Evolutionary conservation across 805 yeast species (phyloP).

Genomic region (Clavispora asparagi): DNA sequence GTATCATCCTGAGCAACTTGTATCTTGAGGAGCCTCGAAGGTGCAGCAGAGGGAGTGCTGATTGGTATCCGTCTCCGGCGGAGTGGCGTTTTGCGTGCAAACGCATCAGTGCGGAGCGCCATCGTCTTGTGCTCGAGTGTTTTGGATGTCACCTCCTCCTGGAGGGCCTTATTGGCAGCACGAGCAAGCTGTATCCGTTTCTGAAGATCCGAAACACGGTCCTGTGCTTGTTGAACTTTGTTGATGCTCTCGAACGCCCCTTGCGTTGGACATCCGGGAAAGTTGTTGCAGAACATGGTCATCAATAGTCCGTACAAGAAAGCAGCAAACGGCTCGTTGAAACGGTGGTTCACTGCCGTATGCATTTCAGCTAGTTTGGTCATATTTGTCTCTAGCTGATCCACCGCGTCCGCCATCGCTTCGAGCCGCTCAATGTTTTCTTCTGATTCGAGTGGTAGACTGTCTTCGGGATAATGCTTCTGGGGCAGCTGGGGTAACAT

Average conservation of each 20-base stretch:
- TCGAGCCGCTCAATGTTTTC: slow-evolving; percentile 37
- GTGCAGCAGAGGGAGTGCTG: neutral
- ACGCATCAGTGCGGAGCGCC: neutral
- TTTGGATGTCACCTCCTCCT: neutral
- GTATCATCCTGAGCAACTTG: slow-evolving; percentile 22
- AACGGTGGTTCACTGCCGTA: slow-evolving; percentile 49
- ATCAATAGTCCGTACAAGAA: slow-evolving; percentile 75
- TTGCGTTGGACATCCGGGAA: slow-evolving; percentile 39
- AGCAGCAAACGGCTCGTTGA: slow-evolving; percentile 76
- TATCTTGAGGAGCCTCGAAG: slow-evolving; percentile 1
- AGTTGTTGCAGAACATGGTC: slow-evolving; percentile 86
- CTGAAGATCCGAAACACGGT: slow-evolving; percentile 18
- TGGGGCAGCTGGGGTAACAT: slow-evolving; percentile 37
- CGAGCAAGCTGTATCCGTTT: slow-evolving; percentile 16
- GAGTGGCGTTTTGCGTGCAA: neutral
- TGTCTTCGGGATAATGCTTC: slow-evolving; percentile 39
- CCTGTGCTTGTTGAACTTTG: slow-evolving; percentile 5
- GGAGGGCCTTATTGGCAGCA: slow-evolving; percentile 15
- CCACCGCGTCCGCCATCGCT: slow-evolving; percentile 36
- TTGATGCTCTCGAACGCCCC: slow-evolving; percentile 27
- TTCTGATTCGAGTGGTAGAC: slow-evolving; percentile 39
- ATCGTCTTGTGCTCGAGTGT: neutral
- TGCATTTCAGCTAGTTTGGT: slow-evolving; percentile 55
- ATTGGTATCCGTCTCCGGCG: neutral
- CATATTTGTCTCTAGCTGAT: slow-evolving; percentile 55